phyloP scores from a whole-genome alignment of 192 early-diverging fungal genomes.

The Podila clonocystis region DNA sequence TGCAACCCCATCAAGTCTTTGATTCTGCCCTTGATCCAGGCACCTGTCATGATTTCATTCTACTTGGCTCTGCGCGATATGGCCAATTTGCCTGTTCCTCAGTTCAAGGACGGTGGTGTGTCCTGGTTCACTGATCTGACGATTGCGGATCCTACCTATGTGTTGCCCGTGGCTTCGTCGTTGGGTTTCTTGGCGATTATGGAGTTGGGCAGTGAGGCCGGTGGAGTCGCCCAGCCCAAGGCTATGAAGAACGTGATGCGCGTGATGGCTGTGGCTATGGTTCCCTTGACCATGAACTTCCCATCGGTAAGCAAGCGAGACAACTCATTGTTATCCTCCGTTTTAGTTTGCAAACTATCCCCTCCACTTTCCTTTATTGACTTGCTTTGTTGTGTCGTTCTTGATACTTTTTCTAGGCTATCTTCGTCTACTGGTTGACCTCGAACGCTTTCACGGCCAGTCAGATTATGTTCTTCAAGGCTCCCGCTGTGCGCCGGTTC shows the following conservation, averaged over 20 bases:
- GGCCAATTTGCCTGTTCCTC: slow-evolving; percentile 84
- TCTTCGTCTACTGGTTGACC: slow-evolving; percentile 90
- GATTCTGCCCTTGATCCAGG: slow-evolving; percentile 70
- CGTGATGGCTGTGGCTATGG: slow-evolving; percentile 52
- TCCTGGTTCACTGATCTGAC: slow-evolving; percentile 91
- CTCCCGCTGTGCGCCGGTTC: slow-evolving; percentile 60
- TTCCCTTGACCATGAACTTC: slow-evolving; percentile 48
- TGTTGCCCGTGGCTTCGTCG: slow-evolving; percentile 81
- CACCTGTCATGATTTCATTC: slow-evolving; percentile 85
- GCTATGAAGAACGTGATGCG: slow-evolving; percentile 50
- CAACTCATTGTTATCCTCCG: too few relatives aligned
- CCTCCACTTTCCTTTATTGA: too few relatives aligned
- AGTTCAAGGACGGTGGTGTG: slow-evolving; percentile 79
- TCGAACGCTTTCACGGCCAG: slow-evolving; percentile 76
- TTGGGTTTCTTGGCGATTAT: slow-evolving; percentile 77
- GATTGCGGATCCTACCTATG: slow-evolving; percentile 79
- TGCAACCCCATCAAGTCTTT: slow-evolving; percentile 74
- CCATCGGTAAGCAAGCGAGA: too few relatives aligned
- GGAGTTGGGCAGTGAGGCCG: slow-evolving; percentile 61
- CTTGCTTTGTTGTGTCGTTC: too few relatives aligned
- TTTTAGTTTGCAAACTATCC: too few relatives aligned
- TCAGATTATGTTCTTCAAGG: slow-evolving; percentile 75
- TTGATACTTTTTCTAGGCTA: slow-evolving; percentile 58
- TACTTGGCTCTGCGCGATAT: slow-evolving; percentile 86
- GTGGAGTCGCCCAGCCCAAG: slow-evolving; percentile 40